phyloP scores from a whole-genome alignment of 306 rosid species.

The Dalbergia oliveri region DNA sequence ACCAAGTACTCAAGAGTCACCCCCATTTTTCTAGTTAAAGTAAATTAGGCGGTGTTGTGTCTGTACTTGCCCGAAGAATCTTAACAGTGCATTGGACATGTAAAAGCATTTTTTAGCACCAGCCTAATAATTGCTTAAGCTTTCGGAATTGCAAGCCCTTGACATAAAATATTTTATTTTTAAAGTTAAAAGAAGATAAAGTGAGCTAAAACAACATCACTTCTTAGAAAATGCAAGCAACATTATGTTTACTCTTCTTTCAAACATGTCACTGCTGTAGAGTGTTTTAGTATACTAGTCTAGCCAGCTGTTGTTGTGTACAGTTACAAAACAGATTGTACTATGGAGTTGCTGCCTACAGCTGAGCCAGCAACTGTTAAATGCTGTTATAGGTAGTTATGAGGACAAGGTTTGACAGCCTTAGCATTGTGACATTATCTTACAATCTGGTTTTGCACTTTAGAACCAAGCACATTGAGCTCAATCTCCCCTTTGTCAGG shows the following conservation, averaged over 20 bases:
- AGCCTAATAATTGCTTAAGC: conserved; percentile 13
- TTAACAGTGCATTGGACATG: background rate
- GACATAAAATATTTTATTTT: background rate
- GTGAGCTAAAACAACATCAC: background rate
- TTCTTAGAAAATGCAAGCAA: background rate
- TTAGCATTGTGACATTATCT: too few relatives aligned
- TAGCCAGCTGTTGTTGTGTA: too few relatives aligned
- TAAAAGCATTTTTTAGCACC: conserved; percentile 7
- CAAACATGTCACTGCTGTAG: background rate
- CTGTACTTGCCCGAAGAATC: background rate
- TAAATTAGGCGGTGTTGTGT: background rate
- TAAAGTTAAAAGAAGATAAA: background rate
- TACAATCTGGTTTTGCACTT: too few relatives aligned
- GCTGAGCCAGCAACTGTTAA: too few relatives aligned
- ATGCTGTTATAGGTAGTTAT: too few relatives aligned
- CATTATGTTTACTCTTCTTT: background rate
- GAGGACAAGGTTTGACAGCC: too few relatives aligned
- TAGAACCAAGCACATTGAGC: too few relatives aligned
- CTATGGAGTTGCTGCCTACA: too few relatives aligned
- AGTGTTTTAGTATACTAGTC: too few relatives aligned
- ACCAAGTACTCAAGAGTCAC: background rate
- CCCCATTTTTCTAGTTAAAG: background rate
- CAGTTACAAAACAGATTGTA: too few relatives aligned
- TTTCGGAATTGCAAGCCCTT: background rate
- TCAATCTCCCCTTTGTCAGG: too few relatives aligned